These are phyloP conservation scores for Colletotrichum agaves DNA, from an alignment of 2,329 filamentous ascomycete species.

Conservation along the genomic window DNA sequence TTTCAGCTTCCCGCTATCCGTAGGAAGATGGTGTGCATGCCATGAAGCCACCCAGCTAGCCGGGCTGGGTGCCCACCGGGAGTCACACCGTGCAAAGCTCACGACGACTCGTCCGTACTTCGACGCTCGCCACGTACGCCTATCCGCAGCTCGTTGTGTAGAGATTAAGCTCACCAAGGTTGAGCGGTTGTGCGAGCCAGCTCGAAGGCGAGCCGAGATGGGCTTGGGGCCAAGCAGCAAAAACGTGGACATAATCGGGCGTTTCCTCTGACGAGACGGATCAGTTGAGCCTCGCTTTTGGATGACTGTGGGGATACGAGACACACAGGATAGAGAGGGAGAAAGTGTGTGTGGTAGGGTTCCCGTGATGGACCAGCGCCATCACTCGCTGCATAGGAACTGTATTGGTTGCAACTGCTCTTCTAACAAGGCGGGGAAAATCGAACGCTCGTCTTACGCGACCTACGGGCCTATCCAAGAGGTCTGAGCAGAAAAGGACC, in stretches of 20 bases:
- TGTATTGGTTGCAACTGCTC: not conserved
- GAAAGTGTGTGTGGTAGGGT: too few relatives aligned
- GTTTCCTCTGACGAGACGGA: not conserved
- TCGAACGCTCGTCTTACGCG: constrained; percentile 1
- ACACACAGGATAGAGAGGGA: not conserved
- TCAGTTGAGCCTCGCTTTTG: not conserved
- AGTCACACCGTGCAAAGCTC: not conserved
- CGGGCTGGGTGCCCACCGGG: not conserved
- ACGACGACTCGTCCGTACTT: constrained; percentile 1
- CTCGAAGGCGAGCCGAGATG: not conserved
- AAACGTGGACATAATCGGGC: not conserved
- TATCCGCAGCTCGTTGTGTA: not conserved
- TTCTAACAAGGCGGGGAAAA: constrained; percentile 2
- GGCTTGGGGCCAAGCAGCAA: not conserved
- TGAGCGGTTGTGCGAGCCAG: not conserved
- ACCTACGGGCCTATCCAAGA: not conserved
- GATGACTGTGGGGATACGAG: constrained; percentile 2
- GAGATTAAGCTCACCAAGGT: not conserved
- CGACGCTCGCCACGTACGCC: constrained; percentile 10
- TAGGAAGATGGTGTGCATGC: not conserved
- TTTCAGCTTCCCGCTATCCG: not conserved
- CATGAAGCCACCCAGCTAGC: not conserved
- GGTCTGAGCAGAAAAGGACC: not conserved
- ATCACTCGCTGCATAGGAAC: not conserved
- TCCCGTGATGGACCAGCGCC: not conserved